phyloP scores from a whole-genome alignment of 2,329 filamentous ascomycete species.

The Phialemoniopsis sp. region DNA sequence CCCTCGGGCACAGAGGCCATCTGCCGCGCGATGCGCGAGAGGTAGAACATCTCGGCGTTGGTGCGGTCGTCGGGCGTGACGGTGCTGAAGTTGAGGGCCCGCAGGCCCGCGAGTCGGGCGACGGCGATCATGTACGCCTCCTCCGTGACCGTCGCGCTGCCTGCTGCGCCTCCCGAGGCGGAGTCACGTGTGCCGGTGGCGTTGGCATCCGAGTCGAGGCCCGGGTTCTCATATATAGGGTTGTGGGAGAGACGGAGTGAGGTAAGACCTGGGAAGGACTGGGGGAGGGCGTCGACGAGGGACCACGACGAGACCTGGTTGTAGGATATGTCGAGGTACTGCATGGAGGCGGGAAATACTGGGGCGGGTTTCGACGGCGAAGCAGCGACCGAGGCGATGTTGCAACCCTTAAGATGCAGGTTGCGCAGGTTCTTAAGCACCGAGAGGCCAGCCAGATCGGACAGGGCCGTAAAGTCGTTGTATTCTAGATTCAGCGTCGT shows the following conservation, averaged over 20 bases:
- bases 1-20: slow-evolving; percentile 55
- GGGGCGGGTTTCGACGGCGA: slow-evolving; percentile 22
- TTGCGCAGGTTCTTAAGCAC: slow-evolving; percentile 48
- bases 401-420: slow-evolving; percentile 73
- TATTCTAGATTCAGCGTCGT: slow-evolving; percentile 66
- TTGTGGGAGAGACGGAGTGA: slow-evolving; percentile 82
- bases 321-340: slow-evolving; percentile 69
- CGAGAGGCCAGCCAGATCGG: slow-evolving; percentile 51
- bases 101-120: slow-evolving; percentile 66
- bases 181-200: not conserved
- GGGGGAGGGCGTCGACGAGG: slow-evolving; percentile 66
- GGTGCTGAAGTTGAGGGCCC: slow-evolving; percentile 67
- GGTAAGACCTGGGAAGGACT: slow-evolving; percentile 67
- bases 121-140: slow-evolving; percentile 88
- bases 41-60: slow-evolving; percentile 92
- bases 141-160: slow-evolving; percentile 50
- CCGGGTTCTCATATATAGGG: slow-evolving; percentile 65
- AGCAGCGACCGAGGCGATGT: slow-evolving; percentile 44
- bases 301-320: slow-evolving; percentile 67
- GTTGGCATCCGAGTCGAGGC: slow-evolving; percentile 22
- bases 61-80: slow-evolving; percentile 71
- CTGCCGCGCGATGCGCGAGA: slow-evolving; percentile 76
- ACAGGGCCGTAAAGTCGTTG: slow-evolving; percentile 61
- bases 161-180: slow-evolving; percentile 8
- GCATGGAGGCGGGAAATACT: slow-evolving; percentile 49